phyloP scores from a whole-genome alignment of 768 basidiomycete species.

The Ephemerocybe angulata region DNA sequence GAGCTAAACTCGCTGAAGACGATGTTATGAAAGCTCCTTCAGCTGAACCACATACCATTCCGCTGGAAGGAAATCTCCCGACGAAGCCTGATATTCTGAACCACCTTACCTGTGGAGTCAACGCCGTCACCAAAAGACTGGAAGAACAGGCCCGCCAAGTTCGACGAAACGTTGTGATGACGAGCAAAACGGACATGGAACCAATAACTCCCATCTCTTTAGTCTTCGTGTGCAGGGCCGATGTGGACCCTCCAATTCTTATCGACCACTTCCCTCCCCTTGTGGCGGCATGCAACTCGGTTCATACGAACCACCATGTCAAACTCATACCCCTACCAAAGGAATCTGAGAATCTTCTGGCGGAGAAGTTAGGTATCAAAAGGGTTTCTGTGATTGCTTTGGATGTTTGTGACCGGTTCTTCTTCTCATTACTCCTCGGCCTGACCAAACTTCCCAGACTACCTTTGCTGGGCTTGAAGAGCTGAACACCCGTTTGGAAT shows the following conservation, averaged over 20 bases:
- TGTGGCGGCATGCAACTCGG: slow-evolving; percentile 72
- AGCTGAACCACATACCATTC: neutral
- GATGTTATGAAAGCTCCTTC: neutral
- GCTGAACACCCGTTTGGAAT: slow-evolving; percentile 36
- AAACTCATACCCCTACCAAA: slow-evolving; percentile 64
- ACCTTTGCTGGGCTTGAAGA: slow-evolving; percentile 39
- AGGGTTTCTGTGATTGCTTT: slow-evolving; percentile 65
- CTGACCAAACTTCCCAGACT: slow-evolving; percentile 3
- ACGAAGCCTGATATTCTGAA: slow-evolving; percentile 37
- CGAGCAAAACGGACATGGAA: slow-evolving; percentile 11
- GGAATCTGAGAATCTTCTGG: slow-evolving; percentile 60
- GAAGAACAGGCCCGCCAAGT: slow-evolving; percentile 49
- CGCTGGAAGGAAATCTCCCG: neutral
- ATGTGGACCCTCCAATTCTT: slow-evolving; percentile 69
- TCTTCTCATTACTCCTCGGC: neutral
- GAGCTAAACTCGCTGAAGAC: neutral
- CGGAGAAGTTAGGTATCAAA: slow-evolving; percentile 60
- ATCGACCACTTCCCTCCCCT: slow-evolving; percentile 75
- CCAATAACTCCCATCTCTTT: slow-evolving; percentile 28
- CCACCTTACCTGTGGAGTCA: slow-evolving; percentile 67
- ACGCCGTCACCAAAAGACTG: slow-evolving; percentile 70
- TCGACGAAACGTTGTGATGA: slow-evolving; percentile 26
- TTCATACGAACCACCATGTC: slow-evolving; percentile 31
- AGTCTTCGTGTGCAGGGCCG: slow-evolving; percentile 70
- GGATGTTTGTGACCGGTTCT: slow-evolving; percentile 45